Evolutionary conservation across 306 rosid genomes (phyloP), one percentile per base, ranked within the genome.

Genomic region (Vigna nakashimae): DNA sequence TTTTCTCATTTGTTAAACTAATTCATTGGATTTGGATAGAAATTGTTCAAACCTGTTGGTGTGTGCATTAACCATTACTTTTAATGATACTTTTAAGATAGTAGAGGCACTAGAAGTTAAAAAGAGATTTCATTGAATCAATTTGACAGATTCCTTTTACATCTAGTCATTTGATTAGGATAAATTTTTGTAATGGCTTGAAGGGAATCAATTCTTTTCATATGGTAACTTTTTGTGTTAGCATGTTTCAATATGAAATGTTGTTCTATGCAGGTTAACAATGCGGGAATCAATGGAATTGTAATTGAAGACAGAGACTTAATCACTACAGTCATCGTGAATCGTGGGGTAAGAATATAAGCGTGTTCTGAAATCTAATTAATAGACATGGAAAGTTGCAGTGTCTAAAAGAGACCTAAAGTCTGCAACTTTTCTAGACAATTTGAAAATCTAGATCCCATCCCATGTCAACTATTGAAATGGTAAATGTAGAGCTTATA

Each of bases 231-330:
- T 12, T 56, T 72, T 17, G 49, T 73, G 34, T 67, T 52, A 24
- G 57, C 58, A 48, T 56, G 26, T 77, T 71, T 71, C 66, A 16
- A 16, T 22, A 46, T 24, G 18, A 55, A 52, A 6, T 43, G 15
- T 49, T 26, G 49, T 51, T 9, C 12, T 8, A 6, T 49, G 49
- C 70, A 86, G 90, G 82, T 87, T 50, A 83, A 89, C 83, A 87
- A 87, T 80, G 90, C 93, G 52, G 89, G 93, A 24, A 28, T 85
- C 17, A 0, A 5, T 18, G 93, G 91, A 74, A 3, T 0, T 7
- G 71, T 69, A 24, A 1, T 76, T 9, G 28, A 66, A 2, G 86
- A 75, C 50, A n/a, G 3, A 22, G 65, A 73, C 63, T 43, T 82
- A 34, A 0, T 10, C 17, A 0, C 38, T 52, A 5, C 2, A 52